Evolutionary conservation across 208 protist genomes (phyloP), one percentile per base, ranked within the genome.

Genomic region (Lotmaria passim): DNA sequence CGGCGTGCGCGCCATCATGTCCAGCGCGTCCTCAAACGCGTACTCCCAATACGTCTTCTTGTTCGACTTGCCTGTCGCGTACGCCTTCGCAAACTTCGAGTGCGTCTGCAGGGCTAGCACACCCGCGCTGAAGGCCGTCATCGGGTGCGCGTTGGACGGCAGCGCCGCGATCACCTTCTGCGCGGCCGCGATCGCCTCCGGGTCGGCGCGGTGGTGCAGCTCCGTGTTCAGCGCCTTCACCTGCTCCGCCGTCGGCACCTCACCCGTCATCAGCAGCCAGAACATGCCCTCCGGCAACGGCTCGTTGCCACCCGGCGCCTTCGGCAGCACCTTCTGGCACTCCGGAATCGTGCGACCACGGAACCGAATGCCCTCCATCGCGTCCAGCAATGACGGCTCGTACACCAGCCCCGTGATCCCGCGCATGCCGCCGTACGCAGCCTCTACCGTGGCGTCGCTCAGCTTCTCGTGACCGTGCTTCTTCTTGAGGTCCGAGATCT

Each of bases 241-340:
- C 79, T 97, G 90, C 79, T 80, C 81, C 15, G 74, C 64, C 28
- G 94, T 98, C 43, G 98, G 98, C 58, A 99, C 78, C 69, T 98
- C 87, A 67, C 98, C 97, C 33, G 98, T 99, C 34, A 99, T 62
- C 36, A 99, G 90, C 23, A 99, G 91, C 98, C 98, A 99, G 17
- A 98, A 81, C 68, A 99, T 87, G 59, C 80, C 95, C 89, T 99
- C 98, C 34, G 98, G 96, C 21, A 98, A 78, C 61, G 97, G 96
- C 83, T 99, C 92, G 31, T 67, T 50, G 48, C 92, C 92, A 36
- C 83, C 87, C 56, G 64, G 36, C 14, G 91, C 96, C 70, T 97
- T 97, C 17, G 98, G 95, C 62, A 93, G 71, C 64, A 87, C 55
- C 85, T 97, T 95, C 62, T 86, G 86, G 76, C 93, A 96, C 84